Evolutionary conservation across 2,329 filamentous ascomycete genomes (phyloP), one percentile per base, ranked within the genome.

Genomic region (Cytospora schulzeri): DNA sequence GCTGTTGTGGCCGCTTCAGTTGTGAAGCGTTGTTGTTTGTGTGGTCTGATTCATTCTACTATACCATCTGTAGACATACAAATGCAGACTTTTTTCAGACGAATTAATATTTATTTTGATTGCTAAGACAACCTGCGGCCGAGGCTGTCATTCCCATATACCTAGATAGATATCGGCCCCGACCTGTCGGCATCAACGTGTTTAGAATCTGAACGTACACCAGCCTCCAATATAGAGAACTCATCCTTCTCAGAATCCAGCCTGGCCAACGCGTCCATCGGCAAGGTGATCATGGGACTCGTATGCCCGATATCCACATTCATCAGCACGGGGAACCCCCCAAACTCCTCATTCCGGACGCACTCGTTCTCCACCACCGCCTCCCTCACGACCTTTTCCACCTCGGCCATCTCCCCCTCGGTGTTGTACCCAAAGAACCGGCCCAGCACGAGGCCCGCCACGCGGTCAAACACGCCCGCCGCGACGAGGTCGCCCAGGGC

Each of bases 221-320:
- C 45, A 19, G 45, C 45, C 45, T 67, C 66, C 35, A 66, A 26
- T 9, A 67, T 55, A n/a, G 38, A 33, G 14, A 60, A 67, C 15
- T 38, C 26, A 41, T 63, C 52, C 35, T 29, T 51, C 26, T 62
- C 59, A 3, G 55, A 62, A 66, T 81, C 78, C 48, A 81, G 58
- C 33, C 70, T 66, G 19, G 72, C 77, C 66, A 79, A 50, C 1
- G 73, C 72, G 68, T 78, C 78, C 51, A 70, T 75, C 0, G 77
- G 78, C 29, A 81, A 63, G 0, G 79, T 81, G 6, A 81, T 71
- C 68, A 80, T 73, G 0, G 79, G 78, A 11, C 70, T 71, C 0
- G 78, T 79, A 66, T 81, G 78, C 0, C 79, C 79, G 53, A 81
- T 70, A 52, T 81, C 79, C 0, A 81, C 75, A 28, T 75, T 74